These are phyloP conservation scores for Stropharia rugosoannulata DNA, from an alignment of 768 basidiomycete genomes.

Conservation along the genomic window DNA sequence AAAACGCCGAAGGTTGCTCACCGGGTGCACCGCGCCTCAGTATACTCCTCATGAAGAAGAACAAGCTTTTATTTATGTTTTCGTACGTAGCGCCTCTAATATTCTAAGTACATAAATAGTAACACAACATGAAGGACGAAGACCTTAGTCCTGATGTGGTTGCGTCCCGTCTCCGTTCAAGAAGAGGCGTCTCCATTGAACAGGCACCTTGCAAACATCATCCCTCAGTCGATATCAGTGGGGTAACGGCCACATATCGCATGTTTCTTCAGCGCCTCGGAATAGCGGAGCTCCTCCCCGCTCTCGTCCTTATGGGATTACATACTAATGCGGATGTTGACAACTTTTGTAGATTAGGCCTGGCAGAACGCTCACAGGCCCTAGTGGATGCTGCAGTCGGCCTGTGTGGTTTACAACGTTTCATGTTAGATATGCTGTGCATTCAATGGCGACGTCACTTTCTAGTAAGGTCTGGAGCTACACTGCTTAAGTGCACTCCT, in stretches of 20 bases:
- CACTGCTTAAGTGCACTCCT: too few species aligned
- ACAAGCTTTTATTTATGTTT: constrained; percentile 2
- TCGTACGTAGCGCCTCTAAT: constrained; percentile 3
- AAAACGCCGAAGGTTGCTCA: background rate
- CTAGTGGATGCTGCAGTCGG: background rate
- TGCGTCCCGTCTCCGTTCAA: background rate
- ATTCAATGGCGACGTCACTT: too few species aligned
- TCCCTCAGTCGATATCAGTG: constrained; percentile 8
- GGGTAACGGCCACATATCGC: constrained; percentile 14
- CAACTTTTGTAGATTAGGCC: constrained; percentile 1
- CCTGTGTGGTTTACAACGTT: constrained; percentile 4
- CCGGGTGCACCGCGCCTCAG: background rate
- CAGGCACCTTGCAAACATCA: constrained; percentile 19
- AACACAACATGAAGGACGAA: background rate
- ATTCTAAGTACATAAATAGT: background rate
- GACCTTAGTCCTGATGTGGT: background rate
- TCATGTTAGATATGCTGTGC: background rate
- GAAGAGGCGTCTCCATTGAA: background rate
- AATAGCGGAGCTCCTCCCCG: constrained; percentile 25
- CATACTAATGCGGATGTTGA: constrained; percentile 19
- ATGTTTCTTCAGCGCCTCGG: constrained; percentile 15
- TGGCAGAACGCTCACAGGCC: background rate
- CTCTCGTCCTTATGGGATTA: constrained; percentile 22
- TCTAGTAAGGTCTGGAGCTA: too few species aligned
- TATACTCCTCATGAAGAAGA: constrained; percentile 5